Conservation (phyloP, 345 rosid genomes). For the Sonneratia alba region DNA sequence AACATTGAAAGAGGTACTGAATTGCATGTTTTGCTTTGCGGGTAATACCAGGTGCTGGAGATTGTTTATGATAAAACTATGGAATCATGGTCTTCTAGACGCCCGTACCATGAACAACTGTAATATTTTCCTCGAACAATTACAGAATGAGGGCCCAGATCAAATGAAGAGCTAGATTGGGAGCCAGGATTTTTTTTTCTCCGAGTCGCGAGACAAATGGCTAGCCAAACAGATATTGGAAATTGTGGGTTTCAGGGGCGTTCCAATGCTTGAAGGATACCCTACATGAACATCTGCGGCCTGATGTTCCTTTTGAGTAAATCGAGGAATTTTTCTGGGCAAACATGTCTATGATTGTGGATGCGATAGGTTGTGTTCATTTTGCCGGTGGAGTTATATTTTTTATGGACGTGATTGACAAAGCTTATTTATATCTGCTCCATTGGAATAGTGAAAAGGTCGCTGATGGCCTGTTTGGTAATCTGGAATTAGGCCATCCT, state of each 20-base stretch:
- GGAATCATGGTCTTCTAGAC: conserved; percentile 76
- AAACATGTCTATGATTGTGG: background rate
- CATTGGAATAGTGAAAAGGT: too few species aligned
- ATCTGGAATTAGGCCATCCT: too few species aligned
- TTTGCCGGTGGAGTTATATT: too few species aligned
- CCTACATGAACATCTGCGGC: background rate
- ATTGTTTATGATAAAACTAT: conserved; percentile 58
- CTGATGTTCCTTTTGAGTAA: background rate
- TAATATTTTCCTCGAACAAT: conserved; percentile 41
- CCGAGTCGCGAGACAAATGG: background rate
- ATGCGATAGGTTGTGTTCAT: background rate
- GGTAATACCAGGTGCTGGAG: conserved; percentile 67
- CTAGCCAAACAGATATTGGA: background rate
- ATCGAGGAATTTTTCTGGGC: background rate
- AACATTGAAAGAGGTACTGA: background rate
- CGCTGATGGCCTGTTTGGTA: too few species aligned
- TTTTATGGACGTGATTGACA: too few species aligned
- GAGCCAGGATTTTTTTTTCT: background rate
- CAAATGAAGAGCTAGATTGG: conserved; percentile 20
- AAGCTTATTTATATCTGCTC: too few species aligned
- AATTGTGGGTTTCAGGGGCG: background rate
- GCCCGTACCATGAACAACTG: conserved; percentile 60
- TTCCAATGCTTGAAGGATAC: background rate
- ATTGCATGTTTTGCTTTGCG: background rate
- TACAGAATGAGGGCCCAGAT: conserved; percentile 25